These are phyloP conservation scores for Punica granatum DNA, from an alignment of 345 rosid genomes.

Conservation along the genomic window DNA sequence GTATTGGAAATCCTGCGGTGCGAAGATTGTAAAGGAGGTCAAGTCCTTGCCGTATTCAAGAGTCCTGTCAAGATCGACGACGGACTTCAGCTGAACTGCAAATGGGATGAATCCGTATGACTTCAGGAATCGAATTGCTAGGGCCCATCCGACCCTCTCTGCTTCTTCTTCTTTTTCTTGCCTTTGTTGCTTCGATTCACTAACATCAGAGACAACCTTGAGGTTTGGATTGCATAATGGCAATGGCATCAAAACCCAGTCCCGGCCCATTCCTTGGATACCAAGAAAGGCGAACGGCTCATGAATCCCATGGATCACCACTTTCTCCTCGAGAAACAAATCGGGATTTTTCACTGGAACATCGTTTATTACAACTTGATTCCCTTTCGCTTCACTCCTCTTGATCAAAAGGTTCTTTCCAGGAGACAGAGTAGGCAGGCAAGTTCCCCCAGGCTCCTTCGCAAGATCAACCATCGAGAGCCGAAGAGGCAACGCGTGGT, in stretches of 20 bases:
- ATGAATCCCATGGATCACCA: constrained; percentile 65
- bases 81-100: constrained; percentile 60
- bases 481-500: constrained; percentile 49
- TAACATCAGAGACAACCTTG: constrained; percentile 13
- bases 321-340: constrained; percentile 48
- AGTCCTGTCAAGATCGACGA: constrained; percentile 40
- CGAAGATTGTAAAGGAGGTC: constrained; percentile 49
- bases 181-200: constrained; percentile 12
- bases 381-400: constrained; percentile 21
- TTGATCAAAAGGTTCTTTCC: constrained; percentile 45
- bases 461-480: constrained; percentile 50
- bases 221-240: constrained; percentile 25
- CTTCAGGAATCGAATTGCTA: constrained; percentile 48
- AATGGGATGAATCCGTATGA: constrained; percentile 66
- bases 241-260: constrained; percentile 25
- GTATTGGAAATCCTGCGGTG: constrained; percentile 43
- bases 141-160: constrained; percentile 40
- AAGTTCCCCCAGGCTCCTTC: constrained; percentile 32
- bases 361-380: constrained; percentile 45
- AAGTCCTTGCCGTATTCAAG: constrained; percentile 30
- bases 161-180: neutral
- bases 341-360: constrained; percentile 56
- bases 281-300: constrained; percentile 40
- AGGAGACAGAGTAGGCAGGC: constrained; percentile 51
- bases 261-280: constrained; percentile 12